phyloP scores from a whole-genome alignment of 2,329 filamentous ascomycete genomes.

The Hypoxylon sp. region DNA sequence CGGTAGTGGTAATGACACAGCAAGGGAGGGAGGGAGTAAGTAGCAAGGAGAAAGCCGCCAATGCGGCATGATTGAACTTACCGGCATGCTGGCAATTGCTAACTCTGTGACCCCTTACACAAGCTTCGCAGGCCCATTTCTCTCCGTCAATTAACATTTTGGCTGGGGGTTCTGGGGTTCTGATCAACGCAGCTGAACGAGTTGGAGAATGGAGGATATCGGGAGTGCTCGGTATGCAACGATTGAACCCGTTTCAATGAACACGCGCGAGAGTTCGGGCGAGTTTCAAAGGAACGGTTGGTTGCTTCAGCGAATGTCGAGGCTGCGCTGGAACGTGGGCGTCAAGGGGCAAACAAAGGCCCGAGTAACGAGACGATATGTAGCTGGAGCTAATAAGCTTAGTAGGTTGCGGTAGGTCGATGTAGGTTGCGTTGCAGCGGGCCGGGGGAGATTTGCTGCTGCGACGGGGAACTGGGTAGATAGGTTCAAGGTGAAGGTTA shows the following conservation, averaged over 20 bases:
- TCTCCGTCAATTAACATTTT: slow-evolving; percentile 90
- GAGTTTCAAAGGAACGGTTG: slow-evolving; percentile 21
- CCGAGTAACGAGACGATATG: slow-evolving; percentile 48
- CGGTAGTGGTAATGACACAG: slow-evolving; percentile 11
- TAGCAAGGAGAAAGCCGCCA: slow-evolving; percentile 20
- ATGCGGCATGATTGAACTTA: slow-evolving; percentile 64
- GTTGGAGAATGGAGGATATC: slow-evolving; percentile 1
- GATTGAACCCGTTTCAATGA: slow-evolving; percentile 24
- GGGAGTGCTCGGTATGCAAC: slow-evolving; percentile 23
- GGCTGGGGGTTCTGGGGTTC: slow-evolving; percentile 45
- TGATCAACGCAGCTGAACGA: slow-evolving; percentile 10
- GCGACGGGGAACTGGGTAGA: slow-evolving; percentile 30
- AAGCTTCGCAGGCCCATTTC: slow-evolving; percentile 98
- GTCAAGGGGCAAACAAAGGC: slow-evolving; percentile 48
- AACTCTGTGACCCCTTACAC: slow-evolving; percentile 97
- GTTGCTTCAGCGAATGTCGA: slow-evolving; percentile 22
- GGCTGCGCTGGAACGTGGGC: slow-evolving; percentile 44
- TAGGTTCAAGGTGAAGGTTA: slow-evolving; percentile 22
- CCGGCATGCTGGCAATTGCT: slow-evolving; percentile 97
- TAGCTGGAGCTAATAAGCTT: slow-evolving; percentile 46
- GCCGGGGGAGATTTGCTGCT: slow-evolving; percentile 26
- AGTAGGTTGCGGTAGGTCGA: slow-evolving; percentile 18
- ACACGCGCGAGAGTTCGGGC: slow-evolving; percentile 13
- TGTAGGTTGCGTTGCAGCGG: slow-evolving; percentile 42
- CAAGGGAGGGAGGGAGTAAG: slow-evolving; percentile 23